Base-by-base conservation (phyloP, 2,329 filamentous ascomycete species). In the Pyrenophora seminiperda region DNA sequence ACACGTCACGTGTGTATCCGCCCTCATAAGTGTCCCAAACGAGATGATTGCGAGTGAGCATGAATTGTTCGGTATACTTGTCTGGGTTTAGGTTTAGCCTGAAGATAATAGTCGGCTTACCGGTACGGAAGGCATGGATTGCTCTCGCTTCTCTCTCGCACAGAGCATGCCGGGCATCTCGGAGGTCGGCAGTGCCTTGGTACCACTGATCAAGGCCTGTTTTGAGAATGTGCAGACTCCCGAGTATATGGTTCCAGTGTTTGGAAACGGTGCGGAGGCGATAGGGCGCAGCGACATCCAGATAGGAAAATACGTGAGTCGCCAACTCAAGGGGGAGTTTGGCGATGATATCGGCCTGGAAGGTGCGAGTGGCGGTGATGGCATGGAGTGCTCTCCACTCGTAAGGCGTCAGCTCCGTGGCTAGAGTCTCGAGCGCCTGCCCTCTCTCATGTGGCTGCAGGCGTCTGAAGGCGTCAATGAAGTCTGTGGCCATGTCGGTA, bases 271-370 rank as follows among this genome's bases (percentile, higher is more conserved):
- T 33, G 50, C 70, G 70, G 17, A 67, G 51, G 33, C 56, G 65
- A 47, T 66, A 72, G 2, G 63, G 49, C 4, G 64, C 56, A 37
- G 66, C 29, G 34, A 59, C 40, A 33, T 70, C 70, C 48, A 76
- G 40, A 60, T 72, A 56, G 24, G 51, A 47, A 50, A 76, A 74
- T 13, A 76, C 45, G 4, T 65, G 52, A 15, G 67, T 60, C 5
- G 73, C 59, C 6, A 77, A 58, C 59, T 77, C 75, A 11, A 71
- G 13, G 4, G 75, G 75, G 29, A 76, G 53, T 1, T 30, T 50
- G n/a, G 58, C 63, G 24, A 76, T 44, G 27, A 74, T 66, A 51
- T 76, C 74, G 38, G 47, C 52, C 9, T 61, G 54, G 51, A 73
- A 73, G 30, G 59, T 41, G 32, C 53, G 65, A 19, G 48, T 38